Conservation (phyloP, 2,329 filamentous ascomycete genomes). For the Venturia oleaginea region DNA sequence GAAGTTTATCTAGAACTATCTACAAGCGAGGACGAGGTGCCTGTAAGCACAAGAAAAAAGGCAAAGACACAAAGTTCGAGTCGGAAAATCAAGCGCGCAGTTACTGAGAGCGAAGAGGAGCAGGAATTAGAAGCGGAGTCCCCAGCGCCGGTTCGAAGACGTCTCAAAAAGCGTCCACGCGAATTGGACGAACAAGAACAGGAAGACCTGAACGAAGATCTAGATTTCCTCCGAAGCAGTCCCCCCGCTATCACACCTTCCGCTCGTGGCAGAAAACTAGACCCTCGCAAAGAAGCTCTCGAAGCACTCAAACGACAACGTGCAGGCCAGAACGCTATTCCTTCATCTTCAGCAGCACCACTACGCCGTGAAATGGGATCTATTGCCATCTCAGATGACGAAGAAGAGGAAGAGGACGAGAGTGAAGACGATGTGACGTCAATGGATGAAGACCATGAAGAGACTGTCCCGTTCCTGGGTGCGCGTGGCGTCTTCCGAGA, state of each 20-base stretch:
- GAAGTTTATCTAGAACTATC: background rate
- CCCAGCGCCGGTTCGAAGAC: background rate
- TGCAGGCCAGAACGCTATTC: constrained; percentile 23
- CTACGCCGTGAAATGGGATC: constrained; percentile 18
- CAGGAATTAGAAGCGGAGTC: constrained; percentile 9
- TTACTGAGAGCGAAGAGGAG: constrained; percentile 4
- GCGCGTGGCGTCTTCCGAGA: constrained; percentile 39
- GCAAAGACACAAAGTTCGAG: background rate
- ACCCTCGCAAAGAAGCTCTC: constrained; percentile 32
- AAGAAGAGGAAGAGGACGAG: constrained; percentile 23
- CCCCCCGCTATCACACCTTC: background rate
- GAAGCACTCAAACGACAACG: constrained; percentile 35
- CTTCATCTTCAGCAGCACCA: constrained; percentile 21
- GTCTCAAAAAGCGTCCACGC: background rate
- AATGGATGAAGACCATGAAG: constrained; percentile 14
- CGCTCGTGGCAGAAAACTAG: constrained; percentile 20
- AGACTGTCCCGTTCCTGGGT: constrained; percentile 17
- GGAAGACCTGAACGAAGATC: constrained; percentile 13
- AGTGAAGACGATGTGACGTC: constrained; percentile 17
- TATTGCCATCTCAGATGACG: constrained; percentile 19
- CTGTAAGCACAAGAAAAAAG: constrained; percentile 2
- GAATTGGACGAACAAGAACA: constrained; percentile 10
- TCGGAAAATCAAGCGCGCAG: background rate
- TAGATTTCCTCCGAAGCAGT: constrained; percentile 12
- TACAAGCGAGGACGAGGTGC: constrained; percentile 10